Evolutionary conservation across 2,329 filamentous ascomycete species (phyloP).

Genomic region (Xylariaceae sp.): DNA sequence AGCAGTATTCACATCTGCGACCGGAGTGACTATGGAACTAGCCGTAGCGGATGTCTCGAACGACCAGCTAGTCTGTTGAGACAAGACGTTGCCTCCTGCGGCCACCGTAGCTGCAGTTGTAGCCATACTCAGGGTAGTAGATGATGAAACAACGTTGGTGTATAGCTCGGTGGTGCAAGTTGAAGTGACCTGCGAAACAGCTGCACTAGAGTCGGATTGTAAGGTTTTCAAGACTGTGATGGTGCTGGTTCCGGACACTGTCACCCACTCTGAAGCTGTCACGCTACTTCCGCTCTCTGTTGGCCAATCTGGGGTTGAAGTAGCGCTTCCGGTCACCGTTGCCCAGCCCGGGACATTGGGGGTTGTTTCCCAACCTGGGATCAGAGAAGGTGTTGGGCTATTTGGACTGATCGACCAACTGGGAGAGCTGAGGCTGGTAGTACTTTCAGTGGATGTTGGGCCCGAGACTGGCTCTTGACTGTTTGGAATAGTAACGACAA

Average conservation of each 20-base stretch:
- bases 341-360: neutral
- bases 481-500: slow-evolving; percentile 13
- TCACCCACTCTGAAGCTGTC: slow-evolving; percentile 7
- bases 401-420: slow-evolving; percentile 1
- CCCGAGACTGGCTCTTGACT: slow-evolving; percentile 10
- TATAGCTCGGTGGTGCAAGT: slow-evolving; percentile 18
- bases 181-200: slow-evolving; percentile 6
- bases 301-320: neutral
- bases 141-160: slow-evolving; percentile 13
- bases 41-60: slow-evolving; percentile 7
- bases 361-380: neutral
- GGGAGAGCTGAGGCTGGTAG: neutral
- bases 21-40: slow-evolving; percentile 7
- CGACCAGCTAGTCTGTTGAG: slow-evolving; percentile 14
- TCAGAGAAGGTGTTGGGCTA: neutral
- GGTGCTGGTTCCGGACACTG: slow-evolving; percentile 11
- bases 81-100: slow-evolving; percentile 7
- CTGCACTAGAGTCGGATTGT: neutral
- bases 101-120: slow-evolving; percentile 16
- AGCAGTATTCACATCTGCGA: slow-evolving; percentile 11
- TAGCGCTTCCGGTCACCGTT: neutral
- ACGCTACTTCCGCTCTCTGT: neutral
- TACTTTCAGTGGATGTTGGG: neutral
- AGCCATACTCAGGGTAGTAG: neutral
- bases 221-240: slow-evolving; percentile 11